Conservation (phyloP, 176 grass and related monocot species). For the Alopecurus myosuroides region DNA sequence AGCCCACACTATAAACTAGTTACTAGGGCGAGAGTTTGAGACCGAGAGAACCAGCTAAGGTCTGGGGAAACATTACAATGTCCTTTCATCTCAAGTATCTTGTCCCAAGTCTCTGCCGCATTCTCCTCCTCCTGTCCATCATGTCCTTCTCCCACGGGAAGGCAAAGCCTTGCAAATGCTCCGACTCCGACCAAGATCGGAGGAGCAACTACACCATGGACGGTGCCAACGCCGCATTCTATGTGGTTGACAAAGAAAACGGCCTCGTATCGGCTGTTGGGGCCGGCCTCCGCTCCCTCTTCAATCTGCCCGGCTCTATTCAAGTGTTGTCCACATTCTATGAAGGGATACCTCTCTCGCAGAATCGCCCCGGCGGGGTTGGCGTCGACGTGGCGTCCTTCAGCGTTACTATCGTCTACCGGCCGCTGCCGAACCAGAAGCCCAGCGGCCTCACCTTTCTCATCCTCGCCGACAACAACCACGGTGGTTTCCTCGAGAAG, state of each 20-base stretch:
- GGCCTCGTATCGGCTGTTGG: neutral
- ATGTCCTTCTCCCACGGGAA: neutral
- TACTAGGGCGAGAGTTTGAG: too few species aligned
- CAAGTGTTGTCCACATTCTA: neutral
- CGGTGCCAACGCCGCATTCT: neutral
- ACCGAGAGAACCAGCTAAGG: too few species aligned
- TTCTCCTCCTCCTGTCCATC: neutral
- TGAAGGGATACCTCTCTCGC: neutral
- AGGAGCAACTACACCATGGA: neutral
- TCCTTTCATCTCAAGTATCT: neutral
- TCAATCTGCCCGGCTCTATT: neutral
- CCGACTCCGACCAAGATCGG: neutral
- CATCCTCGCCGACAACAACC: neutral
- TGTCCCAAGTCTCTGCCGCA: neutral
- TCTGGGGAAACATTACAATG: neutral
- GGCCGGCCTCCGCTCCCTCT: neutral
- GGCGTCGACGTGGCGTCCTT: neutral
- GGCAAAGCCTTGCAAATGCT: neutral
- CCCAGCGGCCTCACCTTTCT: neutral
- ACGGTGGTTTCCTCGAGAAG: neutral
- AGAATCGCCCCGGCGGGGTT: neutral
- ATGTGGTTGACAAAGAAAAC: neutral
- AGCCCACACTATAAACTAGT: too few species aligned
- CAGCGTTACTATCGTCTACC: neutral
- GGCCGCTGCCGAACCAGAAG: neutral